Evolutionary conservation across 2,329 filamentous ascomycete genomes (phyloP).

Genomic region (Fusarium brachygibbosum): DNA sequence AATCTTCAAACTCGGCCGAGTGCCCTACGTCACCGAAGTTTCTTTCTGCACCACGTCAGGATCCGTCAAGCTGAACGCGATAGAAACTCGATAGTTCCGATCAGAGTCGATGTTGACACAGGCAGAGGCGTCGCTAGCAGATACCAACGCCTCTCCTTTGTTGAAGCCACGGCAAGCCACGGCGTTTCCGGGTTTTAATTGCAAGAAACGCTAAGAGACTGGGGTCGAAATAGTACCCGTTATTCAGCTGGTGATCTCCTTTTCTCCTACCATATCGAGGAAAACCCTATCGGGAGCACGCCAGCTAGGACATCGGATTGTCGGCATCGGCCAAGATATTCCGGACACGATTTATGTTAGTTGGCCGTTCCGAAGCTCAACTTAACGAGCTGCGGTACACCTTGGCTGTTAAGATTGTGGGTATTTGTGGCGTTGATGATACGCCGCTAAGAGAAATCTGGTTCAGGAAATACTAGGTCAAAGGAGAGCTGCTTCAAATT

Average conservation of each 20-base stretch:
- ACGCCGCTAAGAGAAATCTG: background rate
- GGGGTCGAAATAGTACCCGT: constrained; percentile 1
- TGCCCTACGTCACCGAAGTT: background rate
- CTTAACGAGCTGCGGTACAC: background rate
- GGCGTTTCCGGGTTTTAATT: constrained; percentile 12
- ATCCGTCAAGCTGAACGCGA: background rate
- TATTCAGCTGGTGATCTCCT: constrained; percentile 18
- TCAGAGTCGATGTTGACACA: background rate
- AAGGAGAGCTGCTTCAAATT: background rate
- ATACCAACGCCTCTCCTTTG: constrained; percentile 4
- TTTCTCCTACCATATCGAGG: background rate
- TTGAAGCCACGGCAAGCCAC: constrained; percentile 14
- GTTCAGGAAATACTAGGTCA: background rate
- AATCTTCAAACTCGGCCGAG: background rate
- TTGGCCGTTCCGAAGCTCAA: background rate
- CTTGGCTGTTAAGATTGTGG: background rate
- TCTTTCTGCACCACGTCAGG: background rate
- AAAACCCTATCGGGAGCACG: background rate
- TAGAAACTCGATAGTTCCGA: constrained; percentile 21
- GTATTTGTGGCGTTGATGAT: constrained; percentile 15
- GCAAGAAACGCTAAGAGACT: constrained; percentile 12
- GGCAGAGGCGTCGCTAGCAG: constrained; percentile 2
- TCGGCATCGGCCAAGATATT: constrained; percentile 15
- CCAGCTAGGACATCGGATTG: background rate
- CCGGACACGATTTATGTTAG: background rate